phyloP scores from a whole-genome alignment of 2,329 filamentous ascomycete genomes.

The Monilinia vaccinii-corymbosi region DNA sequence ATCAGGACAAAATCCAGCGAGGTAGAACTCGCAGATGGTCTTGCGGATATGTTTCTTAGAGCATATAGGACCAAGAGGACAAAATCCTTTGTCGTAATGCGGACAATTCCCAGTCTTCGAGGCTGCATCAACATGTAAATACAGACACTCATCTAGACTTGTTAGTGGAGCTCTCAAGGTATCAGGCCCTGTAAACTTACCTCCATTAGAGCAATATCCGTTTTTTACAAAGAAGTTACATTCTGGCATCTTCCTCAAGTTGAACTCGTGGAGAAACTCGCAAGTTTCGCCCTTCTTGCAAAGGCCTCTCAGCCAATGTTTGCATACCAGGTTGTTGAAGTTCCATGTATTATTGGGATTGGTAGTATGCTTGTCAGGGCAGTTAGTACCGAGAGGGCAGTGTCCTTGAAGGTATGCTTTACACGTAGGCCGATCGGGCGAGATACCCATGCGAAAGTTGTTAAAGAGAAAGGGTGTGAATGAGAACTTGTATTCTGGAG shows the following conservation, averaged over 20 bases:
- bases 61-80: constrained; percentile 78
- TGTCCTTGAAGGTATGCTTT: constrained; percentile 77
- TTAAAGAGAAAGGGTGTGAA: constrained; percentile 79
- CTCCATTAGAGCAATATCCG: constrained; percentile 87
- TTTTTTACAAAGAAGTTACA: constrained; percentile 94
- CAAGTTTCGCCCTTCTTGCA: constrained; percentile 97
- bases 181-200: constrained; percentile 15
- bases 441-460: constrained; percentile 77
- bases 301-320: constrained; percentile 93
- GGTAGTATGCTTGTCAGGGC: constrained; percentile 68
- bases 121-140: constrained; percentile 80
- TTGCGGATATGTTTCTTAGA: constrained; percentile 82
- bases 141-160: constrained; percentile 72
- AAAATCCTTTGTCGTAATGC: constrained; percentile 93
- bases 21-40: constrained; percentile 72
- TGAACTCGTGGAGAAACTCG: constrained; percentile 98
- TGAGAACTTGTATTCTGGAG: constrained; percentile 59
- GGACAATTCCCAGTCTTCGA: constrained; percentile 72
- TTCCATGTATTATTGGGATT: constrained; percentile 35
- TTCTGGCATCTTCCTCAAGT: constrained; percentile 95
- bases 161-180: constrained; percentile 9
- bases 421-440: constrained; percentile 71
- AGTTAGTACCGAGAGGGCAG: constrained; percentile 76
- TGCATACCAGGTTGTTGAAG: constrained; percentile 84
- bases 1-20: constrained; percentile 92